These are phyloP conservation scores for Anacardium occidentale DNA, from an alignment of 345 rosid species.

Conservation along the genomic window DNA sequence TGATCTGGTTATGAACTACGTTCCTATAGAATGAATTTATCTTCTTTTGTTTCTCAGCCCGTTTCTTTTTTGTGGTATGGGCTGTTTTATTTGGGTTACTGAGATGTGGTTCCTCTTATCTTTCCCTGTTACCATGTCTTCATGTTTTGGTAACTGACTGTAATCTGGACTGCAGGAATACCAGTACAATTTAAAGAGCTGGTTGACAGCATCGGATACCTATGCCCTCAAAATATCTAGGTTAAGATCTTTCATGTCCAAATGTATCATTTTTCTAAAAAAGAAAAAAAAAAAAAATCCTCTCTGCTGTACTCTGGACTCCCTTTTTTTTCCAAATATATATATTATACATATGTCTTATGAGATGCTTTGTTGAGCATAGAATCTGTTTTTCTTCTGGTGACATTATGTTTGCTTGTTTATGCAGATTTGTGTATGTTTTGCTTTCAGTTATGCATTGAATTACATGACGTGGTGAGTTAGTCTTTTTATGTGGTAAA, in stretches of 20 bases:
- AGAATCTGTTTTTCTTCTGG: background rate
- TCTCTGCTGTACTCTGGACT: background rate
- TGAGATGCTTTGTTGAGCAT: background rate
- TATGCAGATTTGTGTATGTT: background rate
- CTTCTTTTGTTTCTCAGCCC: background rate
- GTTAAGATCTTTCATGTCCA: slow-evolving; percentile 48
- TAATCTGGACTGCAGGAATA: slow-evolving; percentile 57
- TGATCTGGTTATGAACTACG: too few species aligned
- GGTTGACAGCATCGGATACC: slow-evolving; percentile 50
- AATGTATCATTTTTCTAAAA: slow-evolving; percentile 19
- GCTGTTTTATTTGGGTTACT: slow-evolving; percentile 7
- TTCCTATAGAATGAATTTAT: background rate
- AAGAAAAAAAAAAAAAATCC: background rate
- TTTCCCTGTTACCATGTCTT: background rate
- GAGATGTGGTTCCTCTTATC: background rate
- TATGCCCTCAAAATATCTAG: slow-evolving; percentile 51
- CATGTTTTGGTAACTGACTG: slow-evolving; percentile 33
- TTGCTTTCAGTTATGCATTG: background rate
- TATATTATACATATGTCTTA: background rate
- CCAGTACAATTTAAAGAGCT: slow-evolving; percentile 51
- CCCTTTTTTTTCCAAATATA: too few species aligned
- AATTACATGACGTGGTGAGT: background rate
- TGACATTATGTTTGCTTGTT: background rate
- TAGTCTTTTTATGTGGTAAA: background rate
- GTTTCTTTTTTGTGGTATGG: slow-evolving; percentile 23